Evolutionary conservation across 306 rosid genomes (phyloP), one percentile per base, ranked within the genome.

Genomic region (Astragalus membranaceus): DNA sequence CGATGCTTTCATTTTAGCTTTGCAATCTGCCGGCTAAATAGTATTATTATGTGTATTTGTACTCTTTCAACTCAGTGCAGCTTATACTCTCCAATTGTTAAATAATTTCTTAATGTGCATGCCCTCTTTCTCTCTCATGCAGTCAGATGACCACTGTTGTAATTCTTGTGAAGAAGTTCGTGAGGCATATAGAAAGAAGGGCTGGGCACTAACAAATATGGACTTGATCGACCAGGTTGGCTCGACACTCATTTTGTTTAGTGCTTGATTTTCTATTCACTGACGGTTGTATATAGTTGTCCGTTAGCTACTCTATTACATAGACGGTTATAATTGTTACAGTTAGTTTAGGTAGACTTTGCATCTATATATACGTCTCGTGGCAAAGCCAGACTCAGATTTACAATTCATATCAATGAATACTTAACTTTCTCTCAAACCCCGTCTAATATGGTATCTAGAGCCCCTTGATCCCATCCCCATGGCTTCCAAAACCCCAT

Each of bases 161-260:
- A 92, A 92, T 62, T 76, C 89, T 63, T 92, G 98, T 67, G 98
- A 92, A 78, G 98, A 89, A 77, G 95, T 92, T 73, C 90, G 84
- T 14, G 98, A 92, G 12, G 98, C 95, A 78, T 92, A 92, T 76
- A 83, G 78, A 83, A 88, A 92, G 85, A 92, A 72, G 78, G 98
- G 98, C 15, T 92, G 98, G 98, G 95, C 87, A 20, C 9, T 89
- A 78, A 69, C 95, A 11, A 88, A 92, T 85, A 73, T 73, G 52
- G 98, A 92, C 59, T 68, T 92, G 88, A 85, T 92, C 15, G 98
- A 92, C 66, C 98, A 92, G 96, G 98, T 92, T 75, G 68, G 80
- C 66, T 66, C 74, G 69, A 14, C 64, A 41, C 73, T 20, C 70
- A 48, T 39, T 15, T 8, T 39, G 10, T 39, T 39, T 39, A 35